Evolutionary conservation across 2,329 filamentous ascomycete genomes (phyloP).

Genomic region (Epichloe gansuensis): DNA sequence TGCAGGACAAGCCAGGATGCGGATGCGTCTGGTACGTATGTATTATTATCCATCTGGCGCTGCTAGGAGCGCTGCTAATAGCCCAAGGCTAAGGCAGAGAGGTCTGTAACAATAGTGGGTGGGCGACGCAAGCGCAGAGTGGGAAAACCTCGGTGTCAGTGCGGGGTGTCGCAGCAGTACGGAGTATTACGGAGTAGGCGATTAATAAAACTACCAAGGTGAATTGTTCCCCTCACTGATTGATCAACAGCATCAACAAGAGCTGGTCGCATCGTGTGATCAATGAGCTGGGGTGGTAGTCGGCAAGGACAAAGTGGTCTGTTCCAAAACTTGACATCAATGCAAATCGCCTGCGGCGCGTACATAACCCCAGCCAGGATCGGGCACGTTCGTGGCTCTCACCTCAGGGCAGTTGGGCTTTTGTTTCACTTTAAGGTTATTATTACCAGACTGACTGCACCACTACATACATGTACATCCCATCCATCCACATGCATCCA

Average conservation of each 20-base stretch:
- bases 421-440: no score
- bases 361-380: background rate
- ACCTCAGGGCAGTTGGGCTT: background rate
- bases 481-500: background rate
- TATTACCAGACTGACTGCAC: no score
- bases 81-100: background rate
- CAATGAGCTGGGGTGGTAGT: no score
- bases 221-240: no score
- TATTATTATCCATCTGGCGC: background rate
- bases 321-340: no score
- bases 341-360: background rate
- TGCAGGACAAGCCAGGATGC: no score
- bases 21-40: background rate
- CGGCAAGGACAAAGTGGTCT: no score
- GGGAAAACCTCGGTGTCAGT: conserved; percentile 4
- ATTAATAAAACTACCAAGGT: no score
- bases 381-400: background rate
- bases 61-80: background rate
- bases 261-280: no score
- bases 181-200: no score
- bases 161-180: background rate
- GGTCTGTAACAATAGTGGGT: no score
- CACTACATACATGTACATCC: background rate
- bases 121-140: background rate
- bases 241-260: no score